A percentile compares a stretch with the other conserved stretches of the same genome.
Evolutionary conservation across 2,329 filamentous ascomycete genomes (phyloP).

Genomic region (Mycogone perniciosa): DNA sequence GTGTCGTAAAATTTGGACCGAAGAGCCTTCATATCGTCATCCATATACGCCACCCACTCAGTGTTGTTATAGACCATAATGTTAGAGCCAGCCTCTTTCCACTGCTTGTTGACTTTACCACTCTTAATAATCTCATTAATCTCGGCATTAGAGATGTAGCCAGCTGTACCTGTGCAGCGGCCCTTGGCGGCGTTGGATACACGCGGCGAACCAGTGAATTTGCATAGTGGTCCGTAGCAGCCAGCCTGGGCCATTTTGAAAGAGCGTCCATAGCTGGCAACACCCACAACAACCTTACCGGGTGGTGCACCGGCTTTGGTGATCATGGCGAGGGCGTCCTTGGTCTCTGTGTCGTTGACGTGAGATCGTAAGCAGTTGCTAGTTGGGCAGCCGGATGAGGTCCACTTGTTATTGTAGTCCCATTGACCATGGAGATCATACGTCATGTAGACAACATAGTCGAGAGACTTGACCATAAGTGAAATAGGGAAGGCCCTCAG

Average conservation of each 20-base stretch:
- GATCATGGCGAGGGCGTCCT: constrained; percentile 22
- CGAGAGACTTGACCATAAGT: constrained; percentile 19
- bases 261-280: constrained; percentile 22
- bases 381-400: constrained; percentile 13
- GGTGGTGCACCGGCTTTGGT: constrained; percentile 22
- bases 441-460: constrained; percentile 31
- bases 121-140: constrained; percentile 18
- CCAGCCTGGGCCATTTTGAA: constrained; percentile 22
- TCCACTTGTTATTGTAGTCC: constrained; percentile 18
- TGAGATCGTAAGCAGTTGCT: constrained; percentile 6
- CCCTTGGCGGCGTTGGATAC: constrained; percentile 11
- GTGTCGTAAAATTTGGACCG: constrained; percentile 9
- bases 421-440: constrained; percentile 27
- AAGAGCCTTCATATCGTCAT: constrained; percentile 14
- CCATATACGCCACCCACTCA: constrained; percentile 22
- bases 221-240: constrained; percentile 20
- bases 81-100: constrained; percentile 8
- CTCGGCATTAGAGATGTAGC: constrained; percentile 23
- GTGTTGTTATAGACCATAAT: constrained; percentile 19
- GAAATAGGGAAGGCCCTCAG: constrained; percentile 26
- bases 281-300: constrained; percentile 22
- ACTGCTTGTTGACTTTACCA: constrained; percentile 6
- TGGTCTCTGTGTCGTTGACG: constrained; percentile 23
- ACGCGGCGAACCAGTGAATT: constrained; percentile 13
- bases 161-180: constrained; percentile 20